phyloP scores from a whole-genome alignment of 2,329 filamentous ascomycete genomes.

The Aspergillus fijiensis region DNA sequence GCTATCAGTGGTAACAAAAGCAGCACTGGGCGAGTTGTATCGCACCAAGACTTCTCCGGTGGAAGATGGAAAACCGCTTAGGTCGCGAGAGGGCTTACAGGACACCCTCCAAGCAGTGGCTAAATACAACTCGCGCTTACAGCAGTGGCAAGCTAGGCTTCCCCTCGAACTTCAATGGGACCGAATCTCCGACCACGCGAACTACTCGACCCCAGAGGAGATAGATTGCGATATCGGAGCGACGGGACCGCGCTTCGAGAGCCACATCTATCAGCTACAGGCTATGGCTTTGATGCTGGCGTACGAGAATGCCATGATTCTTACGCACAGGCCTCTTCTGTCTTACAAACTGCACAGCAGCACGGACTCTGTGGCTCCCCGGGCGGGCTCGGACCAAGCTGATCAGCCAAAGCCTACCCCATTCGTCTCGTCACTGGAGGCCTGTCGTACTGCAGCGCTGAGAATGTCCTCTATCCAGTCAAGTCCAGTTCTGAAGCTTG shows the following conservation, averaged over 20 bases:
- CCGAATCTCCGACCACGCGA: neutral
- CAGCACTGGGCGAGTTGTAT: constrained; percentile 21
- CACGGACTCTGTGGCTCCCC: neutral
- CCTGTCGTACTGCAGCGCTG: constrained; percentile 24
- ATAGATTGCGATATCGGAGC: constrained; percentile 26
- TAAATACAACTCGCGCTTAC: constrained; percentile 7
- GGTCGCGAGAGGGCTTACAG: neutral
- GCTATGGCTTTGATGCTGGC: constrained; percentile 34
- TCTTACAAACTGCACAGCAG: constrained; percentile 18
- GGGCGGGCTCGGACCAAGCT: neutral
- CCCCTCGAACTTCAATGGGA: constrained; percentile 12
- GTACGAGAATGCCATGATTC: constrained; percentile 36
- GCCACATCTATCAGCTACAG: constrained; percentile 33
- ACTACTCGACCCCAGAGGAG: constrained; percentile 20
- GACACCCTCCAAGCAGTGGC: constrained; percentile 11
- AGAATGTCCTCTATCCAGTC: constrained; percentile 15
- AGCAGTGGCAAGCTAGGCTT: constrained; percentile 19
- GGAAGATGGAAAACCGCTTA: neutral
- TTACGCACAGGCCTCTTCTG: constrained; percentile 29
- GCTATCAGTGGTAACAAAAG: constrained; percentile 20
- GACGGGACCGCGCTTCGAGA: constrained; percentile 23
- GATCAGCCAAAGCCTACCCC: neutral
- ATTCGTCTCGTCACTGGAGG: constrained; percentile 11
- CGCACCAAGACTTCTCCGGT: constrained; percentile 8
- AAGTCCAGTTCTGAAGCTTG: constrained; percentile 15